A percentile compares a stretch with the other conserved stretches of the same genome.
phyloP scores from a whole-genome alignment of 257 asterid genomes.

The Nicotiana undulata region DNA sequence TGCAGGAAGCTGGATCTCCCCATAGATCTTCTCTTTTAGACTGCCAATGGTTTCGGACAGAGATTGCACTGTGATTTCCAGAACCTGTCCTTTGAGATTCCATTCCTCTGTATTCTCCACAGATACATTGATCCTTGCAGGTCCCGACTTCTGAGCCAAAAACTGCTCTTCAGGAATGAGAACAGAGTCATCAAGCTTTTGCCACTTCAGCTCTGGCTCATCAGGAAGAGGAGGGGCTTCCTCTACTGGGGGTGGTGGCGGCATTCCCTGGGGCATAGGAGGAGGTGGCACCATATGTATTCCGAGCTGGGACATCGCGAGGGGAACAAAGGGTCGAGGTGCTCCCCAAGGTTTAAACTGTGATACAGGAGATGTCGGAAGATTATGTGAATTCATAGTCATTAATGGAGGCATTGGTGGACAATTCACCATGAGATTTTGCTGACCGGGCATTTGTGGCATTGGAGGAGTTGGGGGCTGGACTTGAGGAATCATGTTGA shows the following conservation, averaged over 20 bases:
- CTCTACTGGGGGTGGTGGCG: slow-evolving; percentile 84
- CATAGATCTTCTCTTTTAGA: slow-evolving; percentile 86
- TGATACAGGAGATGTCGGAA: slow-evolving; percentile 76
- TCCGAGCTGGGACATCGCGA: slow-evolving; percentile 57
- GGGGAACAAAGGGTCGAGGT: slow-evolving; percentile 43
- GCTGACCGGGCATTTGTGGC: slow-evolving; percentile 58
- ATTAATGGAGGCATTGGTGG: slow-evolving; percentile 58
- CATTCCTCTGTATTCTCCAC: slow-evolving; percentile 88
- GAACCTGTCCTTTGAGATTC: slow-evolving; percentile 74
- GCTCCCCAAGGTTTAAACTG: slow-evolving; percentile 62
- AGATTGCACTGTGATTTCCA: slow-evolving; percentile 72
- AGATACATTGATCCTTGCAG: slow-evolving; percentile 52
- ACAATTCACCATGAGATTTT: slow-evolving; percentile 49
- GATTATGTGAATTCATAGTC: slow-evolving; percentile 28
- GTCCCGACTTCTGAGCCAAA: slow-evolving; percentile 75
- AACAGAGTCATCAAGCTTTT: slow-evolving; percentile 71
- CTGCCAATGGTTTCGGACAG: slow-evolving; percentile 72
- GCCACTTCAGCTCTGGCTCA: slow-evolving; percentile 91
- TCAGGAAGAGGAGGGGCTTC: slow-evolving; percentile 97
- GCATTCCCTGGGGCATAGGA: slow-evolving; percentile 74
- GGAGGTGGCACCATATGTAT: slow-evolving; percentile 65
- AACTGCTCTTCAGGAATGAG: slow-evolving; percentile 88
- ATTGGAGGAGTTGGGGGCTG: slow-evolving; percentile 71
- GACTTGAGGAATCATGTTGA: slow-evolving; percentile 49
- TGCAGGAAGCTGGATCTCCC: slow-evolving; percentile 87